A percentile compares a stretch with the other conserved stretches of the same genome.
These are phyloP conservation scores for Leishmania turanica DNA, from an alignment of 208 protist species.

Conservation along the genomic window DNA sequence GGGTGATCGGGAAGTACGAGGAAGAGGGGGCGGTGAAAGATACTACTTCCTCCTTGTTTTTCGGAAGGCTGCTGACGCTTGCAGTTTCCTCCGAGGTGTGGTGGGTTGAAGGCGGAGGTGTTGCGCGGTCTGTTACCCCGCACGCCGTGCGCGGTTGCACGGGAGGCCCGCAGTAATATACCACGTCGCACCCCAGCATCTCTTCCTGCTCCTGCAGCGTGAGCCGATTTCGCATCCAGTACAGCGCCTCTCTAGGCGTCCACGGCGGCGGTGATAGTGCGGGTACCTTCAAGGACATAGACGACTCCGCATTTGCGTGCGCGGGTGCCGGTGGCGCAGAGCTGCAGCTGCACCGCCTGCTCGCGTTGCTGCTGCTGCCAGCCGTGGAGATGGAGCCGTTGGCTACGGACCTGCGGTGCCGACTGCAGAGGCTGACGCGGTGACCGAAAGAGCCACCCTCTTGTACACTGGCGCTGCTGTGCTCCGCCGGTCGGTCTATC, in stretches of 20 bases:
- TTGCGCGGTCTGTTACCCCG: slow-evolving; percentile 13
- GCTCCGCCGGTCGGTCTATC: not conserved
- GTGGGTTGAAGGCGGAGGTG: not conserved
- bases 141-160: slow-evolving; percentile 26
- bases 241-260: slow-evolving; percentile 44
- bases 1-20: slow-evolving; percentile 86
- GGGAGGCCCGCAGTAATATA: slow-evolving; percentile 88
- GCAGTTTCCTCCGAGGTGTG: not conserved
- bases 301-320: not conserved
- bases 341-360: not conserved
- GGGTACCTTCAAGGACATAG: not conserved
- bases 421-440: slow-evolving; percentile 1
- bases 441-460: not conserved
- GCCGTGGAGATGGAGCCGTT: not conserved
- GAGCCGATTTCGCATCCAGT: slow-evolving; percentile 43
- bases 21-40: not conserved
- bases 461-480: not conserved
- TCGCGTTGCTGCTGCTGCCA: not conserved
- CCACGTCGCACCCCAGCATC: slow-evolving; percentile 57
- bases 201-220: slow-evolving; percentile 83
- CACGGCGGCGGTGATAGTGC: slow-evolving; percentile 35
- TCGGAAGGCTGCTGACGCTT: not conserved
- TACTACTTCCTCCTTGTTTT: not conserved
- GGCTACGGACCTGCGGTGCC: not conserved
- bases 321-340: not conserved